Evolutionary conservation across 768 basidiomycete genomes (phyloP), one percentile per base, ranked within the genome.

Genomic region (Dentipellis sp.): DNA sequence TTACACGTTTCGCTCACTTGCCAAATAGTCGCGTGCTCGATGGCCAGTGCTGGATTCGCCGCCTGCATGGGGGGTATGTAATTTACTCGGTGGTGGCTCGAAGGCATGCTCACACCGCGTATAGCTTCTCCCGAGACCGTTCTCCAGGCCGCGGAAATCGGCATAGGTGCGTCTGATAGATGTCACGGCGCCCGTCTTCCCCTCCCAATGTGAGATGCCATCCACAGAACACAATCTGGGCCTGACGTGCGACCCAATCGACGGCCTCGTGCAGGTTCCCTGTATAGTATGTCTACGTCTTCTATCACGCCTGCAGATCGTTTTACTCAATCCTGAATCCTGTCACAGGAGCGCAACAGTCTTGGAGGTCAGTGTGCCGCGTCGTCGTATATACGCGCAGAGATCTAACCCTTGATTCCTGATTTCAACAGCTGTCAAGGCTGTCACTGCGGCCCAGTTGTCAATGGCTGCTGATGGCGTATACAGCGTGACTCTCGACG

Each of bases 21-120:
- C 19, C 37, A 29, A 14, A 46, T 56, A 81, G 95, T 97, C 42
- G 94, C 95, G 1, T 92, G 91, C 65, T 91, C 92, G 3, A 97
- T 97, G 95, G 95, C 94, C 0, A 86, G 86, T 54, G 93, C 86
- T 48, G 94, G 90, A 0, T 94, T 95, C 65, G 88, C 91, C 3
- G 94, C 94, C 5, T 94, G 91, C 66, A 88, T 97, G 86, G 94
- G 94, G 57, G 88, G 86, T 81, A 65, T 61, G 75, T 67, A 52
- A 56, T 35, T 29, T 17, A 10, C 10, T 10, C 3, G 29, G 29
- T 6, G 14, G 35, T n/a, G n/a, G n/a, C n/a, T 6, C 29, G 29
- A 29, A 29, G 3, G 29, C 29, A 29, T 29, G 29, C 29, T 29
- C 29, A 29, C 6, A 29, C 10, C 8, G 16, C 58, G 36, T 52